phyloP scores from a whole-genome alignment of 345 rosid species.

The Rhizophora apiculata region DNA sequence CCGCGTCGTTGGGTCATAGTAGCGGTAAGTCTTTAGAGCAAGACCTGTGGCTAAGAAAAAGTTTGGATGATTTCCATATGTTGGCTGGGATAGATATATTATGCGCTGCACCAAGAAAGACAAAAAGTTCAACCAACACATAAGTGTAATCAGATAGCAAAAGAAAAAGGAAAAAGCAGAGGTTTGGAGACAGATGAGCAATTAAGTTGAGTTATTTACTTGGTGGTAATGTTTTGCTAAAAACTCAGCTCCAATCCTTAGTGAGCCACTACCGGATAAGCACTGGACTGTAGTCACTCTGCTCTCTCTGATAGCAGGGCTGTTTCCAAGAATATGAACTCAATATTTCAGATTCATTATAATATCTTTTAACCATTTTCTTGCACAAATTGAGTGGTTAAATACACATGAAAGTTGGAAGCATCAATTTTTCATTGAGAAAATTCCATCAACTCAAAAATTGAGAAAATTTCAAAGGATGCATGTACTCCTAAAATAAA shows the following conservation, averaged over 20 bases:
- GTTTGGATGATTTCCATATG: slow-evolving; percentile 88
- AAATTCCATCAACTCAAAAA: background rate
- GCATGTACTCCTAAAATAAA: no score
- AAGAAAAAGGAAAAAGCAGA: background rate
- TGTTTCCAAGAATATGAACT: slow-evolving; percentile 19
- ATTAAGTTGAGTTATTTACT: slow-evolving; percentile 25
- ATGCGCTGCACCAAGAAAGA: slow-evolving; percentile 46
- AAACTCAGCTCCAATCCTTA: slow-evolving; percentile 96
- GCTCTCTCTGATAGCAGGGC: slow-evolving; percentile 70
- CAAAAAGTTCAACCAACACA: background rate
- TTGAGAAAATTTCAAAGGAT: background rate
- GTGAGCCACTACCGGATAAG: slow-evolving; percentile 94
- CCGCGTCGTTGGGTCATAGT: slow-evolving; percentile 74
- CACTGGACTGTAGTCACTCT: slow-evolving; percentile 88
- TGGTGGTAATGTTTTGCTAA: slow-evolving; percentile 72
- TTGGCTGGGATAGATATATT: slow-evolving; percentile 74
- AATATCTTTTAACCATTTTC: no score
- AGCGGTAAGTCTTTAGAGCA: slow-evolving; percentile 69
- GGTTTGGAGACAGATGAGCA: no score
- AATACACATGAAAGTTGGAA: background rate
- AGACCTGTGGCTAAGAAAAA: slow-evolving; percentile 64
- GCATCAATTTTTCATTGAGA: background rate
- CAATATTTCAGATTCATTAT: no score
- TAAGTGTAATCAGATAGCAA: no score
- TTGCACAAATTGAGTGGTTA: no score